Evolutionary conservation across 495 filamentous ascomycete genomes (phyloP), one percentile per base, ranked within the genome.

Genomic region (Xylaria cubensis): DNA sequence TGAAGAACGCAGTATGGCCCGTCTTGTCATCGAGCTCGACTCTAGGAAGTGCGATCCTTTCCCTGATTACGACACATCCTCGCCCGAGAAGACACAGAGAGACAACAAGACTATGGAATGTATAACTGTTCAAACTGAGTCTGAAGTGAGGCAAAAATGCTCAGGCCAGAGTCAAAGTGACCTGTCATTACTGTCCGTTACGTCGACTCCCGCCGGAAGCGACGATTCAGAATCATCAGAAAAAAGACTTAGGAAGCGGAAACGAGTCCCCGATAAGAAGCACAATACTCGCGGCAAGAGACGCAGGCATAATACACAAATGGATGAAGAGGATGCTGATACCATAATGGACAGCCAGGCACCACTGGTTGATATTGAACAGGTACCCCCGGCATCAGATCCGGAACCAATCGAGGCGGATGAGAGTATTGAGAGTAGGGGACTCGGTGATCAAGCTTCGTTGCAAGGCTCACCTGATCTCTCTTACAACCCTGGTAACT

Each of bases 1-100:
- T 12, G 85, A 86, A 66, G 84, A 87, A n/a, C 76, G 72, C 15
- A 84, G 83, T 55, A 76, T 86, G 5, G 67, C 85, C 26, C 76
- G 83, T 67, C 71, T 88, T 9, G 82, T 85, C 5, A 81, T 82
- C 48, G 84, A 86, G 56, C 67, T 85, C 15, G 85, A 87, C 58
- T 76, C 80, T 13, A 77, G 73, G 4, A 80, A 80, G 44, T 72
- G 75, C 46, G 73, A 77, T 19, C 73, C 44, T 64, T 50, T 34
- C 69, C 74, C 44, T 74, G 75, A 17, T 15, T 56, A 59, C 68
- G 74, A 17, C 64, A 73, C 24, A 63, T 63, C 24, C 67, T 83
- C 44, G n/a, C 78, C 67, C 64, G 44, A 78, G 72, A 74, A 78
- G 64, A 42, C 13, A 36, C 67, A 21, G 36, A 63, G 55, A 65